Evolutionary conservation across 2,329 filamentous ascomycete species (phyloP).

Genomic region (Zymoseptoria pseudotritici): DNA sequence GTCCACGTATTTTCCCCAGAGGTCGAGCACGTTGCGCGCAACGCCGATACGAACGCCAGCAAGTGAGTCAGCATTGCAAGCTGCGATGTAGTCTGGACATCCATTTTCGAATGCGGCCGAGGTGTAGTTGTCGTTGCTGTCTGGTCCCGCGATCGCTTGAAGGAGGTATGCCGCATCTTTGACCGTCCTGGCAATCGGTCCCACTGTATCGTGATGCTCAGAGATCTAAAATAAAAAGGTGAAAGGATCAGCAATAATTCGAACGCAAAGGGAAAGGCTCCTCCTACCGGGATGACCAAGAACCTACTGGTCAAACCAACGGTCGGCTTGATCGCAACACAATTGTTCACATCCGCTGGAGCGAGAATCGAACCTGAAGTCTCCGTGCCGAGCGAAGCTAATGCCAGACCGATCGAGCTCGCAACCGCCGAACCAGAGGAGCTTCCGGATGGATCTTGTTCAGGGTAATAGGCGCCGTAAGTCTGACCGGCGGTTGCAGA

Average conservation of each 20-base stretch:
- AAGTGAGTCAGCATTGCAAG: slow-evolving; percentile 47
- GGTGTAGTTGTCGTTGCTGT: slow-evolving; percentile 51
- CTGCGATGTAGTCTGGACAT: slow-evolving; percentile 53
- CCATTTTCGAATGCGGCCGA: slow-evolving; percentile 48
- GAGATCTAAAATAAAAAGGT: slow-evolving; percentile 35
- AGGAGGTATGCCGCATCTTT: slow-evolving; percentile 52
- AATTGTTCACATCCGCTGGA: slow-evolving; percentile 50
- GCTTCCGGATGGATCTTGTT: slow-evolving; percentile 55
- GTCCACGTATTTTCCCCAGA: slow-evolving; percentile 26
- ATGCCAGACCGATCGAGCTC: slow-evolving; percentile 51
- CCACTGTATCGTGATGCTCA: slow-evolving; percentile 50
- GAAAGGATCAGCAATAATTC: slow-evolving; percentile 40
- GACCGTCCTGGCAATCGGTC: slow-evolving; percentile 52
- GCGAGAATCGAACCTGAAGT: slow-evolving; percentile 58
- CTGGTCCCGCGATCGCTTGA: slow-evolving; percentile 51
- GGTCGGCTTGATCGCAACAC: slow-evolving; percentile 62
- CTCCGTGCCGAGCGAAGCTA: slow-evolving; percentile 54
- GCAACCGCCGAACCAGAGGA: slow-evolving; percentile 57
- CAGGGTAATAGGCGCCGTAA: slow-evolving; percentile 52
- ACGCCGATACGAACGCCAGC: slow-evolving; percentile 54
- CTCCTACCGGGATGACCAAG: slow-evolving; percentile 57
- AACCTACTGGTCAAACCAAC: slow-evolving; percentile 56
- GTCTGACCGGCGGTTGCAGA: slow-evolving; percentile 57
- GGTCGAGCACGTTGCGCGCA: slow-evolving; percentile 50
- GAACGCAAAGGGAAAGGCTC: slow-evolving; percentile 48